Evolutionary conservation across 2,329 filamentous ascomycete species (phyloP).

Genomic region (Colletotrichum spinosum): DNA sequence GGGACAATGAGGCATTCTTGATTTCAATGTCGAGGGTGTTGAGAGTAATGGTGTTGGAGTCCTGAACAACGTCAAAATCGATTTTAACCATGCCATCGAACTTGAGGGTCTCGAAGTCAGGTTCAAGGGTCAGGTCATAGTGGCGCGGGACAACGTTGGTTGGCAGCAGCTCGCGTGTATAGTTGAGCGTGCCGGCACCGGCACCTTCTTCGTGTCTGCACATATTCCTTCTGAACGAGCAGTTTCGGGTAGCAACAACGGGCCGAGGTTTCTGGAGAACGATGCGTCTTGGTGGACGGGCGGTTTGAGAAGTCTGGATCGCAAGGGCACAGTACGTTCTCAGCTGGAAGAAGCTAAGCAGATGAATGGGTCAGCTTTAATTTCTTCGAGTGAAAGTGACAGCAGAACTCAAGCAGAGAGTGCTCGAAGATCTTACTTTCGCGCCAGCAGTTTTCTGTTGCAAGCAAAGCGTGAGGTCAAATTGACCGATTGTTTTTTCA

Average conservation of each 20-base stretch:
- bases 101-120: slow-evolving; percentile 87
- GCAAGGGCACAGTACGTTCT: slow-evolving; percentile 23
- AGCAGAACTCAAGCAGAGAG: no score
- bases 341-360: slow-evolving; percentile 19
- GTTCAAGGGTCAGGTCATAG: slow-evolving; percentile 92
- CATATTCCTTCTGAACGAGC: slow-evolving; percentile 39
- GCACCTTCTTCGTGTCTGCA: slow-evolving; percentile 35
- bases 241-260: slow-evolving; percentile 31
- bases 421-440: slow-evolving; percentile 18
- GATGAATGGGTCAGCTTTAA: background rate
- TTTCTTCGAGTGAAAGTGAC: no score
- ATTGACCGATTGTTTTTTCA: slow-evolving; percentile 26
- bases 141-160: slow-evolving; percentile 92
- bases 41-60: slow-evolving; percentile 86
- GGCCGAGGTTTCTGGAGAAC: slow-evolving; percentile 34
- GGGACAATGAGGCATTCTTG: slow-evolving; percentile 63
- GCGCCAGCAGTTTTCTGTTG: slow-evolving; percentile 25
- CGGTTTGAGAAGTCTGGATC: slow-evolving; percentile 23
- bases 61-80: slow-evolving; percentile 87
- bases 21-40: slow-evolving; percentile 91
- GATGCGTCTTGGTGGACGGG: slow-evolving; percentile 23
- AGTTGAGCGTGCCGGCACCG: slow-evolving; percentile 32
- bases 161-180: slow-evolving; percentile 83
- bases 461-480: slow-evolving; percentile 31
- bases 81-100: slow-evolving; percentile 88